Conservation (phyloP, 2,329 filamentous ascomycete species). For the Fonsecaea multimorphosa region DNA sequence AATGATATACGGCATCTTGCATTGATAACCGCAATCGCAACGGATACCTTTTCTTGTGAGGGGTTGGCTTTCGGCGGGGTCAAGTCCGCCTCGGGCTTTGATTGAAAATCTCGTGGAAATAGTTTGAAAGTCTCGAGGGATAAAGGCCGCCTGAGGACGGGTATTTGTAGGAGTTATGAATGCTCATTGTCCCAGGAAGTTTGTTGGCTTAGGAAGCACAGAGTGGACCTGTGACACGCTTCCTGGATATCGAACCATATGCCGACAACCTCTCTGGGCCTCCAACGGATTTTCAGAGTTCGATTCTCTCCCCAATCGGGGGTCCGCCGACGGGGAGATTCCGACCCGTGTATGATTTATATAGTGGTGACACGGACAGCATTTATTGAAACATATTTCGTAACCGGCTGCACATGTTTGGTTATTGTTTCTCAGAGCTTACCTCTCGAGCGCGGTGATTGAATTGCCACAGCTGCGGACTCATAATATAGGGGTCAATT, state of each 20-base stretch:
- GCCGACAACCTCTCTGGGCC: background rate
- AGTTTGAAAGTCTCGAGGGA: background rate
- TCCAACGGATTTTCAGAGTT: background rate
- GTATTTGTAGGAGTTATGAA: background rate
- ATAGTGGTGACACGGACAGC: background rate
- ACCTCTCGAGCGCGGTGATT: background rate
- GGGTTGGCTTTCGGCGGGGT: background rate
- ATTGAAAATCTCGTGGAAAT: background rate
- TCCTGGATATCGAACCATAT: background rate
- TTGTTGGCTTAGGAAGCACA: background rate
- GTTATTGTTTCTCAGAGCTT: background rate
- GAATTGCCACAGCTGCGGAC: background rate
- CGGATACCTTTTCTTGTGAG: background rate
- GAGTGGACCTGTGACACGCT: background rate
- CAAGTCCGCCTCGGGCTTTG: background rate
- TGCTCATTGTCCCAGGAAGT: background rate
- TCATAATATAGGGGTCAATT: background rate
- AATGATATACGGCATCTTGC: conserved; percentile 41
- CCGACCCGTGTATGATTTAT: background rate
- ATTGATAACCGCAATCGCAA: background rate
- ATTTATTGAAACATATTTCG: background rate
- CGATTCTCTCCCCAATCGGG: conserved; percentile 2
- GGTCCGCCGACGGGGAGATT: background rate
- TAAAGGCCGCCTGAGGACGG: background rate
- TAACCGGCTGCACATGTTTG: background rate